Evolutionary conservation across 495 filamentous ascomycete species (phyloP).

Genomic region (Aspergillus leporis): DNA sequence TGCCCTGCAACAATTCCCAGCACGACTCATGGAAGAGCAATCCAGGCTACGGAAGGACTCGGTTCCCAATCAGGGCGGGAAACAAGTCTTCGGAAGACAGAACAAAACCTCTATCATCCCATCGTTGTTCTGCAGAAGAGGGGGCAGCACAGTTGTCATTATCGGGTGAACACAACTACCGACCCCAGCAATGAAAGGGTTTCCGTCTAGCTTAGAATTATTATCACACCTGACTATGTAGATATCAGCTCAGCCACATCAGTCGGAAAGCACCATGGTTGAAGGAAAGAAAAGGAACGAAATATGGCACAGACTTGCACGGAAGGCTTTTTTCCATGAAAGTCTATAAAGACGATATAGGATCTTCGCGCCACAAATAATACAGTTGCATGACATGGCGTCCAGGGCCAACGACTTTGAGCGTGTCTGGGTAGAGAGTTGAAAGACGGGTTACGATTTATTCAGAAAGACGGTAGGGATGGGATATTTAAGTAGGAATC

Average conservation of each 20-base stretch:
- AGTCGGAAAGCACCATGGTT: background rate
- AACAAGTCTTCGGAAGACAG: conserved; percentile 5
- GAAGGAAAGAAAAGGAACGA: background rate
- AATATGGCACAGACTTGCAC: background rate
- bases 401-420: background rate
- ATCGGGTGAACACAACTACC: background rate
- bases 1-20: conserved; percentile 6
- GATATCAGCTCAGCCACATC: background rate
- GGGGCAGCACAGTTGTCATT: background rate
- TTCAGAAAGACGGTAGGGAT: background rate
- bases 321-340: background rate
- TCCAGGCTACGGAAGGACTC: conserved; percentile 6
- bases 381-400: background rate
- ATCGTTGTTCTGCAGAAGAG: background rate
- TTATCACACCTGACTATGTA: conserved; percentile 11
- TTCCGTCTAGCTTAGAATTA: conserved; percentile 9
- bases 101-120: background rate
- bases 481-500: background rate
- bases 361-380: background rate
- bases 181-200: conserved; percentile 9
- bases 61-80: conserved; percentile 9
- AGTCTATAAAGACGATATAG: background rate
- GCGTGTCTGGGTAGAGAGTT: background rate
- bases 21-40: conserved; percentile 16
- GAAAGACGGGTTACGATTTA: too few species aligned